Base-by-base conservation (phyloP, 2,329 filamentous ascomycete species). In the Mariannaea elegans region DNA sequence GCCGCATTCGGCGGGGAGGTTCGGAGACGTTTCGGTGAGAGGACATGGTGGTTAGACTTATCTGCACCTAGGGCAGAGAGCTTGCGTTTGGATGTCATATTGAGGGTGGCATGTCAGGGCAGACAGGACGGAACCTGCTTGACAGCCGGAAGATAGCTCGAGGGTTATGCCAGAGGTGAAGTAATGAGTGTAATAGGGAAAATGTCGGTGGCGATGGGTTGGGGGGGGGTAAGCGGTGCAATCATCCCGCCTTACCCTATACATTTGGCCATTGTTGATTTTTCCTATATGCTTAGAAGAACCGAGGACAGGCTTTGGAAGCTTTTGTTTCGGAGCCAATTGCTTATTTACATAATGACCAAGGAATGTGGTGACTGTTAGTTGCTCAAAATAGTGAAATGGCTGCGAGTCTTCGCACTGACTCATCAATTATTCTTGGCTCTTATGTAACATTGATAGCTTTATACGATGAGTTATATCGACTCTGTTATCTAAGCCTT, bases 71-170 rank as follows among this genome's bases (percentile, higher is more conserved):
- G 42, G 38, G 32, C 29, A 14, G 56, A 53, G 48, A 55, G 56
- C 51, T 68, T 73, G 24, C 72, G 68, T 52, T 74, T 74, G 5
- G 49, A 54, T 10, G 55, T 46, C 72, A 74, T 74, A 13, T 39
- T 49, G 21, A 36, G 27, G 18, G 13, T 18, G 39, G n/a, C 6
- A 18, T 39, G 19, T 42, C 27, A 36, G 42, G 44, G 60, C 44
- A 47, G n/a, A 44, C 60, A 70, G 61, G 62, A 46, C 52, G 14
- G 8, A 32, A 16, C 61, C 61, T 63, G 51, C 57, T 21, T 38
- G 14, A 5, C 45, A 62, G 58, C 59, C 48, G 7, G 29, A 45
- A 9, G 31, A 10, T 7, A 7, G 3, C 10, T 9, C 16, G 7
- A 21, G 13, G 19, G 19, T 24, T 24, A 14, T 18, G 39, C 4